phyloP scores from a whole-genome alignment of 441 rosid species.

The Populus hybrid region DNA sequence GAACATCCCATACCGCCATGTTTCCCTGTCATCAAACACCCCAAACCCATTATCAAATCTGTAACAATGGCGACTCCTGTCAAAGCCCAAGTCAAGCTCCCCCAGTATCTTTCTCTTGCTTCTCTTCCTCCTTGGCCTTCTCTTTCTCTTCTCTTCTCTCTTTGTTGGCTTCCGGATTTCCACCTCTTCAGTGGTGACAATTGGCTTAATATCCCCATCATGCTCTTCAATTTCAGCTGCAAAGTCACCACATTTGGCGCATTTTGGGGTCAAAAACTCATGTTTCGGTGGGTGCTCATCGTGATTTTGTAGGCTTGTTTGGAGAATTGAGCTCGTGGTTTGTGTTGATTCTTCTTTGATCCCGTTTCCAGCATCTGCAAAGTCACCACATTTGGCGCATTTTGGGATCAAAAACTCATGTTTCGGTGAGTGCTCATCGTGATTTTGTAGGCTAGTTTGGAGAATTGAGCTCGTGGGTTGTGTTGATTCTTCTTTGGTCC shows the following conservation, averaged over 20 bases:
- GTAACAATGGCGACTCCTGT: background rate
- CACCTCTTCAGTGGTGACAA: constrained; percentile 2
- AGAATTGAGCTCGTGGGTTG: constrained; percentile 7
- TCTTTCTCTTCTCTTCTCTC: constrained; percentile 13
- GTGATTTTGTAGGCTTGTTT: background rate
- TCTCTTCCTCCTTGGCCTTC: constrained; percentile 13
- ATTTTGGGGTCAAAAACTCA: constrained; percentile 5
- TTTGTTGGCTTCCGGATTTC: constrained; percentile 10
- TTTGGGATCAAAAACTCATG: constrained; percentile 1
- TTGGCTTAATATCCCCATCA: background rate
- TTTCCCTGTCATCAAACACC: background rate
- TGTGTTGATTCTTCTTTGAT: constrained; percentile 18
- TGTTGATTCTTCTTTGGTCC: constrained; percentile 13
- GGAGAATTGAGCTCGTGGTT: constrained; percentile 1
- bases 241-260: constrained; percentile 22
- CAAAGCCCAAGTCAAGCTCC: constrained; percentile 29
- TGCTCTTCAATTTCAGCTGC: constrained; percentile 5
- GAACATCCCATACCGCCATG: background rate
- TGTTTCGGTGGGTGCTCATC: background rate
- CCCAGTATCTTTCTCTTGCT: constrained; percentile 32
- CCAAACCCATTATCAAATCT: background rate
- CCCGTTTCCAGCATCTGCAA: background rate
- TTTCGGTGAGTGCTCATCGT: background rate
- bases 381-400: constrained; percentile 23
- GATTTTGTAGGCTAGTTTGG: background rate